Base-by-base conservation (phyloP, 805 yeast genomes). In the Zygosaccharomyces rouxii region DNA sequence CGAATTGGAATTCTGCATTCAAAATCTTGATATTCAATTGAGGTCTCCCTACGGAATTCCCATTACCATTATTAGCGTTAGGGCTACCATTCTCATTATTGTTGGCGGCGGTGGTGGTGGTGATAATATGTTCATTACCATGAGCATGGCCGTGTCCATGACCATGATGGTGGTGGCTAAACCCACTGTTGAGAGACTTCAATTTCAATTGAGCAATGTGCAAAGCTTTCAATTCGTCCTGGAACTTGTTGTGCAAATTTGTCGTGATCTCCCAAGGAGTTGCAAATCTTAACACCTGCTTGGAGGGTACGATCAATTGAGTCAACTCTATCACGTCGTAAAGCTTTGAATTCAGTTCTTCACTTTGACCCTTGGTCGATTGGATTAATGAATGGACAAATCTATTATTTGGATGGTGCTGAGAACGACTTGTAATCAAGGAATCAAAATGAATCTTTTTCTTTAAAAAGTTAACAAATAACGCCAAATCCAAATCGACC, bases 1-100 rank as follows among this genome's bases (percentile, higher is more conserved):
- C 94, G 66, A 84, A 86, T 66, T 86, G 95, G 66, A 83, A 86
- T 64, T 86, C 95, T 1, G 88, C 84, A 62, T 82, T 86, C 54
- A 85, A 72, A 43, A 86, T 75, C 56, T 78, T 78, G 73, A 86
- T 69, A 60, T 73, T 72, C 56, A 76, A 61, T 47, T 75, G 71
- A 49, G 54, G 51, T 9, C 48, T 45, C 11, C 45, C 14, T 67
- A 61, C 7, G 64, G 49, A 23, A 55, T 69, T 69, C 46, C 50
- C 28, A 23, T 38, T 54, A 22, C 66, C 71, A 54, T 68, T 69
- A 50, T 52, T 48, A 18, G 29, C 28, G 51, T 48, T 39, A 42
- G 48, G 38, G 50, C 41, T 44, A 33, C 18, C 42, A 14, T 31
- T 35, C 13, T 13, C 23, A 37, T 28, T 42, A n/a, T 28, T 31